These are phyloP conservation scores for Talaromyces sp. DNA, from an alignment of 2,329 filamentous ascomycete genomes.

Conservation along the genomic window DNA sequence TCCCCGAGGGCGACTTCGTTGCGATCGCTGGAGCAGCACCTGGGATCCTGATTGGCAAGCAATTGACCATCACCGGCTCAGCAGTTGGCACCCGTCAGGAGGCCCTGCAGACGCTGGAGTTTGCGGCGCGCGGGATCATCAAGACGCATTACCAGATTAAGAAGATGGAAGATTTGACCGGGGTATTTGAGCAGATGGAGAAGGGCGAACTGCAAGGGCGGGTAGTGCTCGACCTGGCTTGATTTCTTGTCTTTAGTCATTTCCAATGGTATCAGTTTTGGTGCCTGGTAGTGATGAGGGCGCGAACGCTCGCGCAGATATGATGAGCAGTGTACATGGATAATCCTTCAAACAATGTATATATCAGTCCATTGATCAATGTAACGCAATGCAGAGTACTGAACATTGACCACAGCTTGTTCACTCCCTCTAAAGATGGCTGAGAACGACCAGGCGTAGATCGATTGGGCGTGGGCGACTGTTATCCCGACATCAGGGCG, in stretches of 20 bases:
- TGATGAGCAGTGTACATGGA: neutral
- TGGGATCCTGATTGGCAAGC: constrained; percentile 33
- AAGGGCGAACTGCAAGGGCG: constrained; percentile 40
- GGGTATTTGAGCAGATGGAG: constrained; percentile 42
- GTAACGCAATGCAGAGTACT: neutral
- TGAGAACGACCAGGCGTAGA: neutral
- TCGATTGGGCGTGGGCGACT: neutral
- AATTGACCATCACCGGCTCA: constrained; percentile 44
- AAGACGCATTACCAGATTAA: constrained; percentile 41
- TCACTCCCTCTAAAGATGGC: neutral
- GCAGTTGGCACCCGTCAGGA: constrained; percentile 48
- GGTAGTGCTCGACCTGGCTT: constrained; percentile 42
- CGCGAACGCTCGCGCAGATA: neutral
- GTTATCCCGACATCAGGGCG: neutral
- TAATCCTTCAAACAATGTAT: neutral
- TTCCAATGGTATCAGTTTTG: neutral
- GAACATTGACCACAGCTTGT: neutral
- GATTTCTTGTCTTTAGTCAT: neutral
- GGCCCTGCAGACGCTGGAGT: constrained; percentile 44
- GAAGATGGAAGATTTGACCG: constrained; percentile 43
- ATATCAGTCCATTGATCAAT: neutral
- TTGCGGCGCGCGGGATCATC: constrained; percentile 44
- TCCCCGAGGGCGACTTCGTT: constrained; percentile 42
- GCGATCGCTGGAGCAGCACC: constrained; percentile 44
- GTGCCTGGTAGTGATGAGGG: neutral